Evolutionary conservation across 441 rosid genomes (phyloP).

Genomic region (Pelargonium fulgidum): DNA sequence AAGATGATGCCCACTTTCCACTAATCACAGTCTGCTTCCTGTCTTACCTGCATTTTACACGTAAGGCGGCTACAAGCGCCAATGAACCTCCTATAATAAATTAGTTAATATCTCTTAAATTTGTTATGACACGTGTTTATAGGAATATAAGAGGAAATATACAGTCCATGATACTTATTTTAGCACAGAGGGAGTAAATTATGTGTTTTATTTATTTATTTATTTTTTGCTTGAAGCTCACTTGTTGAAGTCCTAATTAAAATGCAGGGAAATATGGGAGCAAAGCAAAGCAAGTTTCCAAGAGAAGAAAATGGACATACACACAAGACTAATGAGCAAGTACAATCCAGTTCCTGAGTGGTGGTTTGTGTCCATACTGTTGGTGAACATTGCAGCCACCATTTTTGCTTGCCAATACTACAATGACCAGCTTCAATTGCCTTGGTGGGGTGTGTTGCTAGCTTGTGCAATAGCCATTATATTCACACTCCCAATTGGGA

Average conservation of each 20-base stretch:
- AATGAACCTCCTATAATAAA: too few relatives aligned
- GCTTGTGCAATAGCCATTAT: slow-evolving; percentile 62
- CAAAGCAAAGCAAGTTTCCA: slow-evolving; percentile 52
- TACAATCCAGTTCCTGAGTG: slow-evolving; percentile 79
- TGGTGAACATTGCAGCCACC: slow-evolving; percentile 37
- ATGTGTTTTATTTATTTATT: too few relatives aligned
- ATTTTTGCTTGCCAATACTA: slow-evolving; percentile 51
- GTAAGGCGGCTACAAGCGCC: too few relatives aligned
- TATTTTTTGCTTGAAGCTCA: too few relatives aligned
- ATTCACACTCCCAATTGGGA: slow-evolving; percentile 79
- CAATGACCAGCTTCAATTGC: slow-evolving; percentile 70
- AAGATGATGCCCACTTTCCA: too few relatives aligned
- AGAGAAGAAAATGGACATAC: slow-evolving; percentile 62
- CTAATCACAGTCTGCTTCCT: too few relatives aligned
- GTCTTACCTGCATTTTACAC: too few relatives aligned
- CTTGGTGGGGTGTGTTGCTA: slow-evolving; percentile 84
- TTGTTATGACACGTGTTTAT: too few relatives aligned
- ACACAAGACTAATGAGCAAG: slow-evolving; percentile 66
- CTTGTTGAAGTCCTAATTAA: too few relatives aligned
- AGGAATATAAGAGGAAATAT: too few relatives aligned
- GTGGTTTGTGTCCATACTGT: slow-evolving; percentile 69
- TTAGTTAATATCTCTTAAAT: too few relatives aligned
- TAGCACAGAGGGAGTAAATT: not conserved
- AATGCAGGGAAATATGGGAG: slow-evolving; percentile 51
- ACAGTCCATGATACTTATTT: not conserved